Percentiles rank a stretch among this genome's conserved stretches.
phyloP scores from a whole-genome alignment of 495 filamentous ascomycete genomes.

The Cladorrhinum samala region DNA sequence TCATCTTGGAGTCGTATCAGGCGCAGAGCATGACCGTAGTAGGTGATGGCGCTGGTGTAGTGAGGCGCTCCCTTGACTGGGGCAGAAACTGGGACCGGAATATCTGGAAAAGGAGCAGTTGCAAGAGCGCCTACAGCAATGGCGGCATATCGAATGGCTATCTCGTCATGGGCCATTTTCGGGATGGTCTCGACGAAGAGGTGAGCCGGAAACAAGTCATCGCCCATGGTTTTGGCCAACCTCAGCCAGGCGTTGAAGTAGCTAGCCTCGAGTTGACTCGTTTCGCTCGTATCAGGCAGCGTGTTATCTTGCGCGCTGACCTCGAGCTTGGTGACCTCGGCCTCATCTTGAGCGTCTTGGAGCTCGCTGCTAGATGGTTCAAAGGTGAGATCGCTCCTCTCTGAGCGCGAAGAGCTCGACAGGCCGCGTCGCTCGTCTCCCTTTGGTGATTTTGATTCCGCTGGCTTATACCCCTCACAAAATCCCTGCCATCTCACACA shows the following conservation, averaged over 20 bases:
- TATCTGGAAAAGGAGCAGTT: conserved; percentile 5
- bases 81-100: not conserved
- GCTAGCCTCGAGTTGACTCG: not conserved
- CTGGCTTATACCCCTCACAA: conserved; percentile 20
- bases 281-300: not conserved
- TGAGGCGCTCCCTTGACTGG: conserved; percentile 1
- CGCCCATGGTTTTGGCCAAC: conserved; percentile 15
- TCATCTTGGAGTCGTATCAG: conserved; percentile 12
- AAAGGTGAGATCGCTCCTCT: conserved; percentile 1
- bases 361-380: not conserved
- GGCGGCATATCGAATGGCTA: conserved; percentile 20
- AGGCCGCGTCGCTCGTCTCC: not conserved
- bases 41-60: conserved; percentile 23
- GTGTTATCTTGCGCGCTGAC: not conserved
- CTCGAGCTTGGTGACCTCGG: no score
- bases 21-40: conserved; percentile 22
- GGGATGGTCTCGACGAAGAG: conserved; percentile 21
- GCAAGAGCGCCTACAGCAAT: conserved; percentile 24
- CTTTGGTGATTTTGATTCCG: not conserved
- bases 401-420: conserved; percentile 2
- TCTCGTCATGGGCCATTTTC: conserved; percentile 14
- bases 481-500: conserved; percentile 26
- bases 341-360: not conserved
- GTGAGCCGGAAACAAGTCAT: conserved; percentile 14
- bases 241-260: conserved; percentile 20